phyloP scores from a whole-genome alignment of 2,329 filamentous ascomycete species.

The Neophaeococcomyces mojaviensis region DNA sequence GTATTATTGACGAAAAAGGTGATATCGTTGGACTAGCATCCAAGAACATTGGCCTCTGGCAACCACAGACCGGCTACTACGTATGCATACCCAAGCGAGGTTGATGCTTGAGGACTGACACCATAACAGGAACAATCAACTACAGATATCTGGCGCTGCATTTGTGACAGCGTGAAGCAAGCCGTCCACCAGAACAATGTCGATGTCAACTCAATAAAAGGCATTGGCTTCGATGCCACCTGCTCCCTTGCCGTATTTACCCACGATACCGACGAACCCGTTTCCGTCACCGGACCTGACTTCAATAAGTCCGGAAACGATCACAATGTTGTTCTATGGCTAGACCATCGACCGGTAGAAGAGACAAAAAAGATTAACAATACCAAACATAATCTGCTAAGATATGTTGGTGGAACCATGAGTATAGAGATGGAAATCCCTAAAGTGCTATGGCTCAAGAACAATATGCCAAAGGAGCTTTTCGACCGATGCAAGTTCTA shows the following conservation, averaged over 20 bases:
- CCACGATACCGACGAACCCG: constrained; percentile 79
- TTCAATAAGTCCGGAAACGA: constrained; percentile 76
- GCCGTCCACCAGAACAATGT: constrained; percentile 76
- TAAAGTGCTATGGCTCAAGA: constrained; percentile 97
- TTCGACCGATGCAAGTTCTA: constrained; percentile 96
- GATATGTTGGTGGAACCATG: constrained; percentile 97
- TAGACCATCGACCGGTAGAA: constrained; percentile 84
- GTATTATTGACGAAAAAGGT: constrained; percentile 85
- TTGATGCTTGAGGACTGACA: neutral
- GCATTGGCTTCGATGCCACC: constrained; percentile 97
- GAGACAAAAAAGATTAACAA: constrained; percentile 92
- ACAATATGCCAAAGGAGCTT: constrained; percentile 86
- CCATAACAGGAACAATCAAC: constrained; percentile 82
- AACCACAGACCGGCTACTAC: constrained; percentile 68
- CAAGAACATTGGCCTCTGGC: constrained; percentile 72
- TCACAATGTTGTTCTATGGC: constrained; percentile 93
- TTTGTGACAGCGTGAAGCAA: constrained; percentile 78
- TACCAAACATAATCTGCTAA: constrained; percentile 83
- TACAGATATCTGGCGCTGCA: constrained; percentile 90
- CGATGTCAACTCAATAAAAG: constrained; percentile 66
- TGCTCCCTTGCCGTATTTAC: constrained; percentile 91
- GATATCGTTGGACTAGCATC: constrained; percentile 71
- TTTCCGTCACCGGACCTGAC: constrained; percentile 80
- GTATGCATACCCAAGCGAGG: constrained; percentile 38
- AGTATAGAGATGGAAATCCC: constrained; percentile 99